These are phyloP conservation scores for Gnomoniopsis smithogilvyi DNA, from an alignment of 2,329 filamentous ascomycete genomes.

Conservation along the genomic window DNA sequence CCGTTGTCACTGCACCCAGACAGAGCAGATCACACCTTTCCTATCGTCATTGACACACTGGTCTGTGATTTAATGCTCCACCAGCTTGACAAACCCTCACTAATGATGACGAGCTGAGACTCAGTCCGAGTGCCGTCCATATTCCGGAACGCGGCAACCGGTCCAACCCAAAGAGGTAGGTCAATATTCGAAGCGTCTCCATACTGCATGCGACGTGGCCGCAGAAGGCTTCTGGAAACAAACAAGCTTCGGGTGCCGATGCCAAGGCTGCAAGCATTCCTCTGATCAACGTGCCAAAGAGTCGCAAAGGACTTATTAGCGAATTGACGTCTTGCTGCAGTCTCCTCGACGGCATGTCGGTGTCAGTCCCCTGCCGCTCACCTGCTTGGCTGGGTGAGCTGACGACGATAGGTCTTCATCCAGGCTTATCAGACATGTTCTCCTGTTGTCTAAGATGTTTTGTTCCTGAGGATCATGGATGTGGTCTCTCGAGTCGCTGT, in stretches of 20 bases:
- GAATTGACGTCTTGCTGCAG: not conserved
- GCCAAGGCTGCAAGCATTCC: not conserved
- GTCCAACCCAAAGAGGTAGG: not conserved
- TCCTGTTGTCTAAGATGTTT: not conserved
- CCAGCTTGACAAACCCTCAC: too few species aligned
- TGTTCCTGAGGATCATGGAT: not conserved
- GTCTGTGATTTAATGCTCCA: too few species aligned
- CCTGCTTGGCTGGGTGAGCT: constrained; percentile 2
- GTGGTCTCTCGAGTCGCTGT: not conserved
- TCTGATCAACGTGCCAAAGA: not conserved
- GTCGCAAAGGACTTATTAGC: too few species aligned
- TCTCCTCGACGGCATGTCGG: not conserved
- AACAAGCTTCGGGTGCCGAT: constrained; percentile 2
- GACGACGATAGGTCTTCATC: not conserved
- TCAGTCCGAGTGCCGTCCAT: not conserved
- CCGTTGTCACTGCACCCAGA: too few species aligned
- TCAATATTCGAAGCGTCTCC: not conserved
- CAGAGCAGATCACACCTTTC: too few species aligned
- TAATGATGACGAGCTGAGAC: too few species aligned
- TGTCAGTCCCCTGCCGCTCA: not conserved
- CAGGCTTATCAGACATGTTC: not conserved
- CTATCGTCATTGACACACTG: too few species aligned
- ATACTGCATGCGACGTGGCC: not conserved
- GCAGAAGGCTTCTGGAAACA: not conserved
- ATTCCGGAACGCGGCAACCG: not conserved